Evolutionary conservation across 2,329 filamentous ascomycete genomes (phyloP).

Genomic region (Phyllosticta paracitricarpa): DNA sequence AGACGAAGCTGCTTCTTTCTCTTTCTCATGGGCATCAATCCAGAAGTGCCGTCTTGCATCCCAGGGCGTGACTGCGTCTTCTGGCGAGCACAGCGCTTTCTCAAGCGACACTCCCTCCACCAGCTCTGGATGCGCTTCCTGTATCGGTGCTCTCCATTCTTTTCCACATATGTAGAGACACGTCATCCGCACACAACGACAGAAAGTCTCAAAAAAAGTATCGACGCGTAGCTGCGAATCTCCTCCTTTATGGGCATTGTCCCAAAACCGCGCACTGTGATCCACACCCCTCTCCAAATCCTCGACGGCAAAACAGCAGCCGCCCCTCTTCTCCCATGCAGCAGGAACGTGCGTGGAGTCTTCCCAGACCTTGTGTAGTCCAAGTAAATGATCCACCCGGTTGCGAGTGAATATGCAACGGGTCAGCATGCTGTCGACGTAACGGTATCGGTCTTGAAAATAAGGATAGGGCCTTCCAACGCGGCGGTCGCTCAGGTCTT

Average conservation of each 20-base stretch:
- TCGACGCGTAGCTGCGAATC: background rate
- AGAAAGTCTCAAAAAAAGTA: background rate
- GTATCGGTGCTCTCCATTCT: background rate
- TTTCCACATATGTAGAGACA: background rate
- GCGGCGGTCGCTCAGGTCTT: background rate
- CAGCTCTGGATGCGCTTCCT: background rate
- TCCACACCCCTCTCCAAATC: background rate
- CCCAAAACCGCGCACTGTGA: background rate
- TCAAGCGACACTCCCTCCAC: too few species aligned
- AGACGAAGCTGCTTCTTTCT: too few species aligned
- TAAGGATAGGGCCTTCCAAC: background rate
- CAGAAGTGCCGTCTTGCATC: too few species aligned
- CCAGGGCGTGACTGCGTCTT: too few species aligned
- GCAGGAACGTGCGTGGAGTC: background rate
- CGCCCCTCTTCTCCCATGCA: background rate
- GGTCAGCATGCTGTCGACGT: background rate
- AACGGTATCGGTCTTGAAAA: background rate
- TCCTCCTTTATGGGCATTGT: background rate
- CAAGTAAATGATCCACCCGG: background rate
- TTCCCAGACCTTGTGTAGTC: background rate
- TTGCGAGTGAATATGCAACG: background rate
- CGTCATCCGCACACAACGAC: background rate
- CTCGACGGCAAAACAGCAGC: background rate
- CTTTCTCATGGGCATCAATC: too few species aligned
- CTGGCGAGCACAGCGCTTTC: too few species aligned